Evolutionary conservation across 768 basidiomycete genomes (phyloP).

Genomic region (Austroboletus festivus): DNA sequence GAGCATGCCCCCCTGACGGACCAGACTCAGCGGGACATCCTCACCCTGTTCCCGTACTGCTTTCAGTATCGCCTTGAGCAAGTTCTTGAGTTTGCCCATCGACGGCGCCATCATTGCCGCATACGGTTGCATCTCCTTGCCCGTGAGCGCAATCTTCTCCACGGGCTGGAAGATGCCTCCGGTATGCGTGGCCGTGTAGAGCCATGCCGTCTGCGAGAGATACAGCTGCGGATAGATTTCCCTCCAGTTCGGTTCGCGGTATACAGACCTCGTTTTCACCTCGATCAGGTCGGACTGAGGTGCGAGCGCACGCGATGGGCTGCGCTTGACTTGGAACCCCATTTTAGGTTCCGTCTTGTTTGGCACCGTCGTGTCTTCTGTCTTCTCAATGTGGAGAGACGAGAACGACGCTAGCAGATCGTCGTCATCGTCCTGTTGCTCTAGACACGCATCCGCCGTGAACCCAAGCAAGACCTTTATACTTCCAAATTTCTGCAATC

Average conservation of each 20-base stretch:
- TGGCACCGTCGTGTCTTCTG: neutral
- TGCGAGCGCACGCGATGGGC: slow-evolving; percentile 27
- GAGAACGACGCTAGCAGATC: slow-evolving; percentile 27
- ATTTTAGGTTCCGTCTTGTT: neutral
- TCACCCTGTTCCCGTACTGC: slow-evolving; percentile 51
- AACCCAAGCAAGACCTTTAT: slow-evolving; percentile 58
- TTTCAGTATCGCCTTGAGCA: slow-evolving; percentile 40
- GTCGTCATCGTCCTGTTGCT: slow-evolving; percentile 14
- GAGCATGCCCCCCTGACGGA: slow-evolving; percentile 43
- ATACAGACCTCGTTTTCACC: slow-evolving; percentile 30
- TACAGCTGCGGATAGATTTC: slow-evolving; percentile 65
- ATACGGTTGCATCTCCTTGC: slow-evolving; percentile 21
- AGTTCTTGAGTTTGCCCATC: slow-evolving; percentile 25
- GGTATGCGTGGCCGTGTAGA: slow-evolving; percentile 57
- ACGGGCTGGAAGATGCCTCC: slow-evolving; percentile 51
- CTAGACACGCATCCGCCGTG: slow-evolving; percentile 46
- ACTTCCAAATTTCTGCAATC: slow-evolving; percentile 50
- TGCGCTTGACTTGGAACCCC: slow-evolving; percentile 21
- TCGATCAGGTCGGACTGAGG: slow-evolving; percentile 37
- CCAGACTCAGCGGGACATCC: slow-evolving; percentile 52
- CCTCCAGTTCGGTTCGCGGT: slow-evolving; percentile 48
- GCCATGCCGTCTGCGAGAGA: slow-evolving; percentile 63
- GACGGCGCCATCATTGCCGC: slow-evolving; percentile 19
- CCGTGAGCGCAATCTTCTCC: slow-evolving; percentile 43
- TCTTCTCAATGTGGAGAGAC: slow-evolving; percentile 17